Base-by-base conservation (phyloP, 495 filamentous ascomycete genomes). In the Chaetomium cochliodes region DNA sequence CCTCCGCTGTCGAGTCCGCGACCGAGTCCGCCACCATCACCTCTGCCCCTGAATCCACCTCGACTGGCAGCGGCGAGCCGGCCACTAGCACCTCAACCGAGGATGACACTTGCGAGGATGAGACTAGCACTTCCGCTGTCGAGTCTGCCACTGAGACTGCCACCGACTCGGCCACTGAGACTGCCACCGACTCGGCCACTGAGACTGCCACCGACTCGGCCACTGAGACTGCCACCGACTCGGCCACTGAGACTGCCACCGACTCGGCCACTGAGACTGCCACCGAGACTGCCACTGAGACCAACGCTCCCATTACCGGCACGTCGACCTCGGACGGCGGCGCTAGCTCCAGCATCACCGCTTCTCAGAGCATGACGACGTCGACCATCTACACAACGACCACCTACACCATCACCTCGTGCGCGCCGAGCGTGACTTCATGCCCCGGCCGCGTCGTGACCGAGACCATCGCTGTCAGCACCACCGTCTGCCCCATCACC, bases 401-500 rank as follows among this genome's bases (percentile, higher is more conserved):
- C 50, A 75, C 76, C 61, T 74, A 82, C 62, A 87, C 86, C 15
- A 77, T 87, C 66, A 86, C 81, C 1, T 80, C 80, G 30, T 90
- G 87, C 76, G 81, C 78, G 64, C 74, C 86, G 37, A 79, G 77
- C 49, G 83, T 88, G 65, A 86, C 83, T 63, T 73, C 85, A 80
- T 88, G 65, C 81, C 73, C 68, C 46, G 46, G 66, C 4, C 50
- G 63, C 39, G 76, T 81, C 15, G 72, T 73, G n/a, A 81, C 79
- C 50, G 70, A 78, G 57, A 75, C 69, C 11, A 65, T 81, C 33
- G 70, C 76, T 15, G 46, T 74, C 25, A 76, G 74, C 42, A 80
- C 78, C 9, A 82, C 79, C 18, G 68, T 81, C 39, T 82, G 78
- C 72, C 79, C 80, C 37, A 73, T 81, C 5, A 77, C 77, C 39